Evolutionary conservation across 345 rosid species (phyloP).

Genomic region (Bruguiera gymnorhiza): DNA sequence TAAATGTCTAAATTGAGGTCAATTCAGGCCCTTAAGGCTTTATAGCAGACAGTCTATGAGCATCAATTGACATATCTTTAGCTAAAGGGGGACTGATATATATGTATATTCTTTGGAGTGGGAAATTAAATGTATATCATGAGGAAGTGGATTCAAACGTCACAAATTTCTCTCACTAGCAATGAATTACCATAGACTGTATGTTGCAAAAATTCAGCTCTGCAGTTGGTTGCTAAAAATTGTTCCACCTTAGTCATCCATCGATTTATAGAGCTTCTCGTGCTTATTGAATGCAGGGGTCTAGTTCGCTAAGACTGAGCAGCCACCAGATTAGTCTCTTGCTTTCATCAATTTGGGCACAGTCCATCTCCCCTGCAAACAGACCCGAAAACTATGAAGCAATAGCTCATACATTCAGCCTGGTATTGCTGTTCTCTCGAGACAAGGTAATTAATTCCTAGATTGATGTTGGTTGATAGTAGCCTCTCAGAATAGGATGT

Average conservation of each 20-base stretch:
- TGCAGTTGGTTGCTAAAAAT: slow-evolving; percentile 2
- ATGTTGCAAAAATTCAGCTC: slow-evolving; percentile 9
- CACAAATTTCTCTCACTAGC: not conserved
- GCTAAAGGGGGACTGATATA: not conserved
- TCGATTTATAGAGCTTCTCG: slow-evolving; percentile 9
- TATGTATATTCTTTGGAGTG: no score
- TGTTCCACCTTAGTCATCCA: slow-evolving; percentile 9
- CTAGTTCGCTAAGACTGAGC: slow-evolving; percentile 69
- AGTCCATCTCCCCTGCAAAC: slow-evolving; percentile 83
- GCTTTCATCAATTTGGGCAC: slow-evolving; percentile 94
- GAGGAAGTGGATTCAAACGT: not conserved
- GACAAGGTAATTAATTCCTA: slow-evolving; percentile 58
- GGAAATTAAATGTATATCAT: not conserved
- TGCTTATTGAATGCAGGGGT: slow-evolving; percentile 45
- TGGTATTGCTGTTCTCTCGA: slow-evolving; percentile 82
- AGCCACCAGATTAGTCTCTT: slow-evolving; percentile 88
- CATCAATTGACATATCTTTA: slow-evolving; percentile 8
- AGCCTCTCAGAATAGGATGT: not conserved
- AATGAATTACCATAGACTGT: slow-evolving; percentile 11
- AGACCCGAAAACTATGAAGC: slow-evolving; percentile 89
- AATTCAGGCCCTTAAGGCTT: no score
- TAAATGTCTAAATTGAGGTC: no score
- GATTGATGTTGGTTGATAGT: slow-evolving; percentile 8
- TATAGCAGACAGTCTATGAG: not conserved
- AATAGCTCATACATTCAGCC: slow-evolving; percentile 87